Base-by-base conservation (phyloP, 371 early-diverging fungal species). In the Circinella minor region DNA sequence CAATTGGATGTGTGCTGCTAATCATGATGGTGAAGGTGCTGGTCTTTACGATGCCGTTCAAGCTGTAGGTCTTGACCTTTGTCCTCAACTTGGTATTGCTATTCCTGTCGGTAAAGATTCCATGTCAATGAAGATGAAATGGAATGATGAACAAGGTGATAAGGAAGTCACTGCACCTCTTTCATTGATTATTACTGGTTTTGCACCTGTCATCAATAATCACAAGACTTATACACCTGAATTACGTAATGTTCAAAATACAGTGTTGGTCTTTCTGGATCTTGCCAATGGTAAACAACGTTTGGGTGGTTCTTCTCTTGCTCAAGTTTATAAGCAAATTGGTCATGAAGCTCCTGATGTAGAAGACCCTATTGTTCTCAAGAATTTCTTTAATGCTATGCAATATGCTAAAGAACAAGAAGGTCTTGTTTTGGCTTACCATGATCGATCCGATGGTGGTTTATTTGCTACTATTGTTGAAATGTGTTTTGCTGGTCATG, bases 61-160 rank as follows among this genome's bases (percentile, higher is more conserved):
- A 70, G 96, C 98, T 34, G 86, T 98, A 67, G 97, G 98, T 67
- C 78, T 97, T 76, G 96, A 94, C 59, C 84, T 98, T 60, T 98
- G 99, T 80, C 97, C 96, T 43, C 85, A 85, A 46, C 87, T 98
- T 18, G 96, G 96, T 43, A 89, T 98, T 76, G 91, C 94, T 59
- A 93, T 98, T 71, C 99, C 98, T 6, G 99, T 98, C 20, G 99
- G 99, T 72, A 98, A 98, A 86, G 99, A 98, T 81, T 97, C 98
- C 17, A 95, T 98, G 97, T 95, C 95, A 38, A 98, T 98, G 99
- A 94, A 95, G 87, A 93, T 96, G 86, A 90, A 90, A 71, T 96
- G 96, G 96, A 80, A 81, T 11, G 82, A 81, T 11, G 81, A 81
- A 14, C 65, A 77, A 18, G 86, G 77, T n/a, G 76, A 80, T 43